These are phyloP conservation scores for Eragrostis nindensis DNA, from an alignment of 176 grass and related monocot genomes.

Conservation along the genomic window DNA sequence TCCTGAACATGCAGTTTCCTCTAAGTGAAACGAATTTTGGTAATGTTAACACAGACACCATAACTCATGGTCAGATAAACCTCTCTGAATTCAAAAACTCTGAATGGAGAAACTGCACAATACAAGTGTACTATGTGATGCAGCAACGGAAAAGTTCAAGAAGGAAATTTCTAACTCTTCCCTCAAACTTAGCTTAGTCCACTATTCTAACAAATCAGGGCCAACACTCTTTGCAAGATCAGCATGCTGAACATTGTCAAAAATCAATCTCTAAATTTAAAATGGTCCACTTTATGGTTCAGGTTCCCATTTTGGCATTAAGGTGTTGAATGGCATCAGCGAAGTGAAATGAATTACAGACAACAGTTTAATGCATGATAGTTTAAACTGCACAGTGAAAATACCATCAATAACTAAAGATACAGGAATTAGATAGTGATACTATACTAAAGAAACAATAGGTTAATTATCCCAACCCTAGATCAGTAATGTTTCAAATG, in stretches of 20 bases:
- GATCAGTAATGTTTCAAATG: conserved; percentile 43
- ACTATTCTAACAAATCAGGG: not conserved
- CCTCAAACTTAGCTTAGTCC: not conserved
- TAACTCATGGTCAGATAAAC: not conserved
- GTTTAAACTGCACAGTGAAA: conserved; percentile 9
- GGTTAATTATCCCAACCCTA: conserved; percentile 46
- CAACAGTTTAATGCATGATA: conserved; percentile 12
- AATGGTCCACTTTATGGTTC: not conserved
- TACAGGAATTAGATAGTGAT: conserved; percentile 31
- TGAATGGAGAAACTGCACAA: not conserved
- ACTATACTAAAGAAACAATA: conserved; percentile 32
- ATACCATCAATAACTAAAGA: conserved; percentile 2
- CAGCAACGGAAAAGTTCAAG: not conserved
- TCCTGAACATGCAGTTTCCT: not conserved
- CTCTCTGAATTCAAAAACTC: not conserved
- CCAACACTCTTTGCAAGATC: conserved; percentile 1
- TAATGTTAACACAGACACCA: not conserved
- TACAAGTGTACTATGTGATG: not conserved
- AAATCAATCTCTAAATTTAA: not conserved
- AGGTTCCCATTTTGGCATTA: not conserved
- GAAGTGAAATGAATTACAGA: not conserved
- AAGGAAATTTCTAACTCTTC: not conserved
- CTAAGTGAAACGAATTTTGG: not conserved
- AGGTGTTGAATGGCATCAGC: not conserved
- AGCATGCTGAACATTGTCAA: not conserved